phyloP scores from a whole-genome alignment of 2,329 filamentous ascomycete species.

The Plectosphaerella plurivora region DNA sequence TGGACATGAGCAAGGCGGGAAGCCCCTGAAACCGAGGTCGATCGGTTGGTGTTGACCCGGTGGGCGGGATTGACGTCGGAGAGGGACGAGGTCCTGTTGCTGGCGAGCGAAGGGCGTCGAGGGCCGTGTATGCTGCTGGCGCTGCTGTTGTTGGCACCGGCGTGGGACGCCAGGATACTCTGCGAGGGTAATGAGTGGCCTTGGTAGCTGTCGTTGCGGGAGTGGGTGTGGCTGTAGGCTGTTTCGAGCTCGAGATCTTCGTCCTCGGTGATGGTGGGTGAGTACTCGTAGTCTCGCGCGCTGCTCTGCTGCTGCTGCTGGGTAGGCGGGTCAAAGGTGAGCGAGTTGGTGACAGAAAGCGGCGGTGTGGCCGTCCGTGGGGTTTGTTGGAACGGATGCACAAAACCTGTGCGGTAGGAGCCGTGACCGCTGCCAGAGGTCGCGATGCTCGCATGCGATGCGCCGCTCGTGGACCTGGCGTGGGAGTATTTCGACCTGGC shows the following conservation, averaged over 20 bases:
- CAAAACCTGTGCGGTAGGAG: slow-evolving; percentile 42
- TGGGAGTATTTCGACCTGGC: slow-evolving; percentile 44
- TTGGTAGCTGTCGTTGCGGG: neutral
- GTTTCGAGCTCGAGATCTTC: slow-evolving; percentile 31
- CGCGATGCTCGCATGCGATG: slow-evolving; percentile 52
- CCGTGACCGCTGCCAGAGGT: slow-evolving; percentile 45
- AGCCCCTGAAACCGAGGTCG: slow-evolving; percentile 15
- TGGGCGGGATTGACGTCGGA: slow-evolving; percentile 23
- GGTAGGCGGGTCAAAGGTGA: slow-evolving; percentile 38
- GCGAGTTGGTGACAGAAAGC: slow-evolving; percentile 52
- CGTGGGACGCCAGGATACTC: slow-evolving; percentile 17
- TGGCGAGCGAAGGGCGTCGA: slow-evolving; percentile 32
- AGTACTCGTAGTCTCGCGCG: slow-evolving; percentile 51
- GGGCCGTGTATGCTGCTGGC: slow-evolving; percentile 16
- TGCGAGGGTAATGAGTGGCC: slow-evolving; percentile 19
- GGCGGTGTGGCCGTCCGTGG: slow-evolving; percentile 58
- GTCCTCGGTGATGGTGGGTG: slow-evolving; percentile 51
- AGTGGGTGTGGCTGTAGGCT: slow-evolving; percentile 4
- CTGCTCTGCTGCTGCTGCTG: slow-evolving; percentile 15
- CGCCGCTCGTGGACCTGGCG: slow-evolving; percentile 53
- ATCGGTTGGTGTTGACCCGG: slow-evolving; percentile 23
- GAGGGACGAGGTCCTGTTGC: slow-evolving; percentile 33
- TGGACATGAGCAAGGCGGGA: slow-evolving; percentile 37
- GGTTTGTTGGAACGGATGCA: slow-evolving; percentile 62
- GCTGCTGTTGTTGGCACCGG: slow-evolving; percentile 14